Evolutionary conservation across 2,329 filamentous ascomycete species (phyloP).

Genomic region (Madurella fahalii): DNA sequence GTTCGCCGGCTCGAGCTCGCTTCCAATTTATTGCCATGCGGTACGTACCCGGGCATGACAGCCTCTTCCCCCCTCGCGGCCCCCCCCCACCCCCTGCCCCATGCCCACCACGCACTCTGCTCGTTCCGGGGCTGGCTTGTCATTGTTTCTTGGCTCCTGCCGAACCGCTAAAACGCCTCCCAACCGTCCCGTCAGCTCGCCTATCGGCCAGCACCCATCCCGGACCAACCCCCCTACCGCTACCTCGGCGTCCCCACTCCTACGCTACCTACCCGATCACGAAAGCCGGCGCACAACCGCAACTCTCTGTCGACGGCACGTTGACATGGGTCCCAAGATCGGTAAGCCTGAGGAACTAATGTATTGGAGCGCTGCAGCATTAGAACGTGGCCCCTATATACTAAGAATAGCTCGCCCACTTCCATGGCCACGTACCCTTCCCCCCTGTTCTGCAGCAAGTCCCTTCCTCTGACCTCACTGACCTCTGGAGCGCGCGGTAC

Average conservation of each 20-base stretch:
- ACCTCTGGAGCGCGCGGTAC: constrained; percentile 18
- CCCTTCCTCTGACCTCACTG: constrained; percentile 24
- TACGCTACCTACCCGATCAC: constrained; percentile 21
- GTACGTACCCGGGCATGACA: neutral
- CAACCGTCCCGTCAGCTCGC: constrained; percentile 8
- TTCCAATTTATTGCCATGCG: neutral
- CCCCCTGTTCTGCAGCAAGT: constrained; percentile 16
- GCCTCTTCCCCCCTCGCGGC: too few relatives aligned
- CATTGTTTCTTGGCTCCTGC: constrained; percentile 7
- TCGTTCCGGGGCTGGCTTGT: neutral
- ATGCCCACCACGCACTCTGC: neutral
- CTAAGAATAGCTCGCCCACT: constrained; percentile 30
- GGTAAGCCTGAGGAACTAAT: constrained; percentile 30
- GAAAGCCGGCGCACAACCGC: constrained; percentile 27
- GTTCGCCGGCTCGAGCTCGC: neutral
- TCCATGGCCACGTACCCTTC: constrained; percentile 24
- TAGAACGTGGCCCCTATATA: constrained; percentile 31
- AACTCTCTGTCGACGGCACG: constrained; percentile 30
- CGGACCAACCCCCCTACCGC: constrained; percentile 16
- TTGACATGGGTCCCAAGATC: constrained; percentile 31
- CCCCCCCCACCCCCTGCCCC: neutral
- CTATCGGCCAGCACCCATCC: constrained; percentile 16
- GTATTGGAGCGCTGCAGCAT: constrained; percentile 30
- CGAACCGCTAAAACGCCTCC: constrained; percentile 5
- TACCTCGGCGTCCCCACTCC: constrained; percentile 13